Conservation (phyloP, 164 flowering plant species). For the Vitis amurensis region DNA sequence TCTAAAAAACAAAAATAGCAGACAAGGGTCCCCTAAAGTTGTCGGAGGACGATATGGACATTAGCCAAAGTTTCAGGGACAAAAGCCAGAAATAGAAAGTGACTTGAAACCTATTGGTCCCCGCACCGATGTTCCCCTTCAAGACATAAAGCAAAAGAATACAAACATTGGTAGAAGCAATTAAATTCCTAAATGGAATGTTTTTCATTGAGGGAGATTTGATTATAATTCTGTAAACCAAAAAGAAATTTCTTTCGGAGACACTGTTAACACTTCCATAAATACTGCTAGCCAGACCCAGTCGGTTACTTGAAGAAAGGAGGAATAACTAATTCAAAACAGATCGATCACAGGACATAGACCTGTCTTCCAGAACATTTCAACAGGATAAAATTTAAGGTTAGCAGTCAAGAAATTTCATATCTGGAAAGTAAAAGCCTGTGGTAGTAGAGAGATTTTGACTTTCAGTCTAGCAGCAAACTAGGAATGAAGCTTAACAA, state of each 20-base stretch:
- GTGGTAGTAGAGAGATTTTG: background rate
- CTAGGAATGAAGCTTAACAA: background rate
- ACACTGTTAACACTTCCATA: background rate
- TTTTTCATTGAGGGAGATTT: slow-evolving; percentile 13
- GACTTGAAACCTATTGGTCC: slow-evolving; percentile 52
- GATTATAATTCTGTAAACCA: background rate
- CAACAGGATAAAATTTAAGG: background rate
- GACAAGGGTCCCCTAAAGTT: slow-evolving; percentile 46
- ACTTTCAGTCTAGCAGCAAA: background rate
- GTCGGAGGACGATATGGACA: slow-evolving; percentile 51
- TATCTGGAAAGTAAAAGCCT: too few species aligned
- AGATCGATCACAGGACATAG: background rate
- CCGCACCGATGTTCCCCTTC: slow-evolving; percentile 21
- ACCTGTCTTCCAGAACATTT: background rate
- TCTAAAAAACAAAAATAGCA: slow-evolving; percentile 29
- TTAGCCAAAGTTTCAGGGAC: slow-evolving; percentile 35
- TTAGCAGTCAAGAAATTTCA: background rate
- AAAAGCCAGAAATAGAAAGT: slow-evolving; percentile 39
- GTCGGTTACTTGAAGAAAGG: background rate
- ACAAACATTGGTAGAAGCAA: slow-evolving; percentile 19
- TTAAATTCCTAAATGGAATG: slow-evolving; percentile 19
- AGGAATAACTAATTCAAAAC: background rate
- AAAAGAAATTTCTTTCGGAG: background rate
- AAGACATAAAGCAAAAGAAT: slow-evolving; percentile 26
- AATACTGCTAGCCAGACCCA: background rate